phyloP scores from a whole-genome alignment of 305 asterid species.

The Rubia peregrina region DNA sequence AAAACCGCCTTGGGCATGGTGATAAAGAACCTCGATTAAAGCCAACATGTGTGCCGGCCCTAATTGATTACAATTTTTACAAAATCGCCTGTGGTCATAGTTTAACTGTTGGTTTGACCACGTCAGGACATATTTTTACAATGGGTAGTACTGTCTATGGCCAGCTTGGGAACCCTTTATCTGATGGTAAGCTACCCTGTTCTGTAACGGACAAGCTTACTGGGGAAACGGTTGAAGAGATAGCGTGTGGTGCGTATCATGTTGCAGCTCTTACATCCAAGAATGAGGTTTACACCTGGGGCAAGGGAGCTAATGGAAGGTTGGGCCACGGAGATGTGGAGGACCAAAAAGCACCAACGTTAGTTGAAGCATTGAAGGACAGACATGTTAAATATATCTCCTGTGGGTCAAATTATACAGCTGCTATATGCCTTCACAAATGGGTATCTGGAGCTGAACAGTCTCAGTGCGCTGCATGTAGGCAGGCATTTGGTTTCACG shows the following conservation, averaged over 20 bases:
- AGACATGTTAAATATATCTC: slow-evolving; percentile 76
- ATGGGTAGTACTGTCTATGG: slow-evolving; percentile 97
- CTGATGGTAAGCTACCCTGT: slow-evolving; percentile 85
- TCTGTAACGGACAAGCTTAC: slow-evolving; percentile 67
- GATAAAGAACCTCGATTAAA: slow-evolving; percentile 79
- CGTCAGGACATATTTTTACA: slow-evolving; percentile 74
- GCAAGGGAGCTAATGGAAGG: slow-evolving; percentile 96
- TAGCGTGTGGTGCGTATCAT: slow-evolving; percentile 88
- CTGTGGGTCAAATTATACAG: slow-evolving; percentile 86
- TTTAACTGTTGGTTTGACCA: slow-evolving; percentile 79
- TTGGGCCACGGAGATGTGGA: slow-evolving; percentile 95
- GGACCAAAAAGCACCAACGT: slow-evolving; percentile 73
- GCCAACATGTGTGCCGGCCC: slow-evolving; percentile 91
- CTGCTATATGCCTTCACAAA: slow-evolving; percentile 83
- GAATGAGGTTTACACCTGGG: slow-evolving; percentile 96
- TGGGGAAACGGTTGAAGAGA: slow-evolving; percentile 67
- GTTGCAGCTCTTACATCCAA: slow-evolving; percentile 75
- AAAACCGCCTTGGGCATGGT: slow-evolving; percentile 93
- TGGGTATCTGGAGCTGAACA: slow-evolving; percentile 97
- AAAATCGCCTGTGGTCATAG: slow-evolving; percentile 91
- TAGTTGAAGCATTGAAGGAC: slow-evolving; percentile 81
- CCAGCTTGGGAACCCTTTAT: slow-evolving; percentile 79
- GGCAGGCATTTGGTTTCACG: slow-evolving; percentile 95
- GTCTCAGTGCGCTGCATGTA: slow-evolving; percentile 88
- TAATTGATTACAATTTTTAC: slow-evolving; percentile 73